A percentile compares a stretch with the other conserved stretches of the same genome.
Conservation (phyloP, 2,329 filamentous ascomycete species). For the Monosporascus sp. region DNA sequence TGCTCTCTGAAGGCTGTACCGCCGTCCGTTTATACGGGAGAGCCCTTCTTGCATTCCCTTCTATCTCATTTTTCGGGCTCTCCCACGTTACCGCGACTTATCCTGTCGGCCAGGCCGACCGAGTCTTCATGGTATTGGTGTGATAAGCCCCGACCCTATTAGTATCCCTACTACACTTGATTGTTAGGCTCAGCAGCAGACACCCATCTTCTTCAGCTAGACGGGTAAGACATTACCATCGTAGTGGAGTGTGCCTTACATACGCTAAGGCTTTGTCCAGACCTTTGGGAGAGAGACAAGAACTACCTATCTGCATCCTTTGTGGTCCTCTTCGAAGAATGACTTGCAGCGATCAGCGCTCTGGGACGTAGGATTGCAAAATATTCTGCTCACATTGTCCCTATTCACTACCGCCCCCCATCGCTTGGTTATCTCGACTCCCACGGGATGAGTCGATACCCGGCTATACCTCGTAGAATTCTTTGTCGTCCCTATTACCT, state of each 20-base stretch:
- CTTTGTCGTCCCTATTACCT: conserved; percentile 12
- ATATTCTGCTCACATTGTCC: neutral
- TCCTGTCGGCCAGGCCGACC: too few species aligned
- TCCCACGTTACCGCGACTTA: too few species aligned
- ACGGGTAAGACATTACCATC: neutral
- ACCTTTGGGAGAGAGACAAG: neutral
- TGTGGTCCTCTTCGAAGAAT: neutral
- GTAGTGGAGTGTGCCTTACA: neutral
- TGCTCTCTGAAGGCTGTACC: too few species aligned
- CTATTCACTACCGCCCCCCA: conserved; percentile 6
- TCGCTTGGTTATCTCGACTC: conserved; percentile 12
- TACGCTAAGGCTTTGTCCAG: neutral
- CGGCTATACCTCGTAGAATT: conserved; percentile 7
- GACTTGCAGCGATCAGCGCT: neutral
- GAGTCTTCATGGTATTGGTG: neutral
- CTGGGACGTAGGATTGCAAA: neutral
- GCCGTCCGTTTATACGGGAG: too few species aligned
- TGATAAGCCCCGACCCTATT: neutral
- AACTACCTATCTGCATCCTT: neutral
- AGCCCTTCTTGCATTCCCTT: too few species aligned
- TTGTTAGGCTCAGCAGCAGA: neutral
- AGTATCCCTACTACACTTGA: neutral
- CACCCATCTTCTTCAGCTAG: neutral
- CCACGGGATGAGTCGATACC: conserved; percentile 5
- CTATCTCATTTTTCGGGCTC: too few species aligned